Evolutionary conservation across 2,329 filamentous ascomycete species (phyloP).

Genomic region (Akanthomyces muscarius): DNA sequence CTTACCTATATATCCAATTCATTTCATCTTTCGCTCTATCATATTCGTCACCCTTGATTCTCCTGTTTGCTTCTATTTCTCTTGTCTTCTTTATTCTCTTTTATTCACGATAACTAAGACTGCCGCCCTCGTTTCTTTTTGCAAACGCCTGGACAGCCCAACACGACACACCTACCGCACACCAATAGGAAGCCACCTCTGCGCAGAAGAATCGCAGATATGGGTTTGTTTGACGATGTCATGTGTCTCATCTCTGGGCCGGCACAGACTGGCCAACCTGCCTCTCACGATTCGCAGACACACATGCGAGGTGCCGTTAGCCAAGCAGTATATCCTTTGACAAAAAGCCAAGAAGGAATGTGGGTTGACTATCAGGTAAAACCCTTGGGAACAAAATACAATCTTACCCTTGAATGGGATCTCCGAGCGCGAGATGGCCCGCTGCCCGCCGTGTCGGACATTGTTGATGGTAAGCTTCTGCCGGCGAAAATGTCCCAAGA

Average conservation of each 20-base stretch:
- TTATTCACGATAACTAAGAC: too few relatives aligned
- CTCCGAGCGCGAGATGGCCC: background rate
- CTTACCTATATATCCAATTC: too few relatives aligned
- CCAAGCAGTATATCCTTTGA: slow-evolving; percentile 12
- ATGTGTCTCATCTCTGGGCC: background rate
- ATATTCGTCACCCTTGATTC: too few relatives aligned
- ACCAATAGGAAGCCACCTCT: too few relatives aligned
- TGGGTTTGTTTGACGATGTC: background rate
- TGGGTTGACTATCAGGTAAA: slow-evolving; percentile 16
- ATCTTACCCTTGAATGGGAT: slow-evolving; percentile 18
- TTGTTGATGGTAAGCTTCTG: background rate
- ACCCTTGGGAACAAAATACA: slow-evolving; percentile 18
- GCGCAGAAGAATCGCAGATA: background rate
- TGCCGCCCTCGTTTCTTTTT: too few relatives aligned
- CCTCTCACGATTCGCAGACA: background rate
- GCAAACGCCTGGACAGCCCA: too few relatives aligned
- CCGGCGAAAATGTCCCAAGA: background rate
- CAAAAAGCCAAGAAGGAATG: slow-evolving; percentile 19
- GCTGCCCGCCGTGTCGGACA: background rate
- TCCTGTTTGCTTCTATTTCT: too few relatives aligned
- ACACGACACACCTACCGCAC: too few relatives aligned
- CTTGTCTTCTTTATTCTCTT: too few relatives aligned
- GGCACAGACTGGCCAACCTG: background rate
- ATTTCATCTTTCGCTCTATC: too few relatives aligned
- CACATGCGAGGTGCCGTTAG: background rate